Conservation (phyloP, 2,329 filamentous ascomycete species). For the Cordyceps farinosa region DNA sequence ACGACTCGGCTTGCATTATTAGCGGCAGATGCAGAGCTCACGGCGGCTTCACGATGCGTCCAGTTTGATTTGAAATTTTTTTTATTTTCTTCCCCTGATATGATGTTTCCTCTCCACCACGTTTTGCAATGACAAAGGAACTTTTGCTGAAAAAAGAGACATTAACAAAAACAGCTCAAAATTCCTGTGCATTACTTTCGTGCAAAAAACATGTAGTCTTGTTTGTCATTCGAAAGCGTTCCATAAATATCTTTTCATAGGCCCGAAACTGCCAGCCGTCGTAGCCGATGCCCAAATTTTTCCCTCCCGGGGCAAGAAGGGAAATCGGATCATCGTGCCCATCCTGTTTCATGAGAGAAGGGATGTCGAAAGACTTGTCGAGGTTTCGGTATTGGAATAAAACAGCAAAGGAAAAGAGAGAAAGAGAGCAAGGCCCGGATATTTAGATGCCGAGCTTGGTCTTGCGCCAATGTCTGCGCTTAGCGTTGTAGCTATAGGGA, state of each 20-base stretch:
- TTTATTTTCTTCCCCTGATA: conserved; percentile 8
- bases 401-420: conserved; percentile 23
- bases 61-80: conserved; percentile 6
- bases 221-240: conserved; percentile 3
- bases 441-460: conserved; percentile 97
- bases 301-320: background rate
- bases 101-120: conserved; percentile 8
- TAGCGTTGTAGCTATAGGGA: conserved; percentile 88
- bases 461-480: conserved; percentile 99
- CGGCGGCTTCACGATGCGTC: background rate
- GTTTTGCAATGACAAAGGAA: conserved; percentile 6
- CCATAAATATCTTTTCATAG: background rate
- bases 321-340: background rate
- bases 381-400: conserved; percentile 23
- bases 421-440: conserved; percentile 29
- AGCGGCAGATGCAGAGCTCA: background rate
- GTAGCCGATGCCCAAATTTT: background rate
- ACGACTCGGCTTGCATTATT: too few relatives aligned
- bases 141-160: conserved; percentile 3
- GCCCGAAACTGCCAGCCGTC: conserved; percentile 4
- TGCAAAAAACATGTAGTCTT: background rate
- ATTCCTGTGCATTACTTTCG: conserved; percentile 7
- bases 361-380: background rate
- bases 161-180: conserved; percentile 7
- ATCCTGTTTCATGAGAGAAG: background rate